Base-by-base conservation (phyloP, 2,329 filamentous ascomycete species). In the Furcasterigmium sp. region DNA sequence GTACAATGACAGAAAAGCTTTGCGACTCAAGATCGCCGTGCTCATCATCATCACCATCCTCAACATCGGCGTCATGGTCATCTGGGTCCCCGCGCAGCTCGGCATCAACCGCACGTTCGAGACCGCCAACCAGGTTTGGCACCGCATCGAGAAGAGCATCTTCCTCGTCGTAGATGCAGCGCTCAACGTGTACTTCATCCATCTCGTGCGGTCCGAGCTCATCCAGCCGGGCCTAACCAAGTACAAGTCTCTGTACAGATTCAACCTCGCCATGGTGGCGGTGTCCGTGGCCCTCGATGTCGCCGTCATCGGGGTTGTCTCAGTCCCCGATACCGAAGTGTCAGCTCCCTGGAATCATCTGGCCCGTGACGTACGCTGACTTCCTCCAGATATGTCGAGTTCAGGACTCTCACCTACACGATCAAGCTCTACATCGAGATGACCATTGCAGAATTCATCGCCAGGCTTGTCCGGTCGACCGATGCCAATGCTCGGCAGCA, bases 401-500 rank as follows among this genome's bases (percentile, higher is more conserved):
- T 62, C n/a, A 68, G 73, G n/a, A 69, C 70, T 0, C 56, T 75
- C 1, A 68, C 67, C 8, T 74, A 72, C 45, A 58, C 72, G 0
- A 57, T 73, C 10, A 75, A 75, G 39, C 58, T 75, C 8, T 67
- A 73, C 37, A 73, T 75, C 43, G 71, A 74, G 44, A 70, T 75
- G 65, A 63, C 61, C 14, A 74, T 75, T 68, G 68, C 72, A 39
- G 67, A 69, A 20, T 62, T 75, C 5, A 73, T 74, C 46, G 64
- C 53, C 3, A 68, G 64, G 25, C 53, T 61, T 3, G 50, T 60
- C 1, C n/a, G n/a, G n/a, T n/a, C n/a, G n/a, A n/a, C n/a, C n/a
- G n/a, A n/a, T n/a, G n/a, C n/a, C n/a, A n/a, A n/a, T n/a, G n/a
- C n/a, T n/a, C n/a, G n/a, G n/a, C n/a, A n/a, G n/a, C n/a, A n/a